Base-by-base conservation (phyloP, 768 basidiomycete species). In the Podaxis sp. region DNA sequence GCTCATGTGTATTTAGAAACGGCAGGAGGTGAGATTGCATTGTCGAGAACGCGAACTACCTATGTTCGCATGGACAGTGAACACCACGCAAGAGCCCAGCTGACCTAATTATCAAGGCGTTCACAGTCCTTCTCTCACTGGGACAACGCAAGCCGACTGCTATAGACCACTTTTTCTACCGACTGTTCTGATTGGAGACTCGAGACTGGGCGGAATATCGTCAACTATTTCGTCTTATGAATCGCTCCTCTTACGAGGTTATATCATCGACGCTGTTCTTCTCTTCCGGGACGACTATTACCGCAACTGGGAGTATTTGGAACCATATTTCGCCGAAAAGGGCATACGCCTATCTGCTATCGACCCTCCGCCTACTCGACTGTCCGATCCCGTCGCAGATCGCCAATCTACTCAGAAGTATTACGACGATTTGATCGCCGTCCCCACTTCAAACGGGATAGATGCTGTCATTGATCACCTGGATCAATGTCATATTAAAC, bases 131-230 rank as follows among this genome's bases (percentile, higher is more conserved):
- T 87, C 90, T 2, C 77, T 93, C 4, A 89, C 90, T 15, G 88
- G 95, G 30, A 85, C 87, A 11, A 87, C 91, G 6, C 96, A 99
- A 72, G 81, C 87, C 20, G 94, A 96, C 56, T 84, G 84, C 33
- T 96, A 95, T 70, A 84, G 96, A 5, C 88, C 94, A 0, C 82
- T 99, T 20, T 90, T 91, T 65, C 83, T 97, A 4, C 96, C 96
- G 0, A 91, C 90, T 0, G 76, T 99, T 63, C 84, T 99, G 4
- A 78, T 99, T 40, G 96, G 92, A 0, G 93, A 97, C 64, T 86
- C 92, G 0, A 88, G 87, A 51, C 88, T 99, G 4, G 96, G 96
- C 24, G 96, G 96, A 1, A 99, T 99, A 54, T 96, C 94, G 13
- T 78, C 82, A 4, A 98, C 96, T 0, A 89, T 99, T 63, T 87